phyloP scores from a whole-genome alignment of 768 basidiomycete species.

The Auricularia sp. region DNA sequence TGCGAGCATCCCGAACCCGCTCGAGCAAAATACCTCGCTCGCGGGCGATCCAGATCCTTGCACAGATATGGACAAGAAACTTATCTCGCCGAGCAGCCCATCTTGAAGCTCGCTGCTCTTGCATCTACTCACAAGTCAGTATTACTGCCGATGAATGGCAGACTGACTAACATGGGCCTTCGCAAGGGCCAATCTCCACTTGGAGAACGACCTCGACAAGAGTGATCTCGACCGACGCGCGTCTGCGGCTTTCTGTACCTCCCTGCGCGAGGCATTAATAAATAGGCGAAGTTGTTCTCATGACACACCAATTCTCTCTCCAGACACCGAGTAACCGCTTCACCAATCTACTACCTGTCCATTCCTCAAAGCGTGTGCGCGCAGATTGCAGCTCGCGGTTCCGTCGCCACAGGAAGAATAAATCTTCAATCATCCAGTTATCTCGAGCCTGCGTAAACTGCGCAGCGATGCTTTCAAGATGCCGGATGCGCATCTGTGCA shows the following conservation, averaged over 20 bases:
- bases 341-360: constrained; percentile 32
- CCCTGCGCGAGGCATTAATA: background rate
- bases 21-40: constrained; percentile 52
- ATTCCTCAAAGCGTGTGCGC: constrained; percentile 5
- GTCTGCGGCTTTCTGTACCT: background rate
- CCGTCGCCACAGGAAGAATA: constrained; percentile 52
- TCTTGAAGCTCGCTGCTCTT: background rate
- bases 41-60: constrained; percentile 59
- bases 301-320: constrained; percentile 46
- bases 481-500: constrained; percentile 20
- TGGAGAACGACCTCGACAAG: background rate
- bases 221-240: background rate
- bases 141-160: background rate
- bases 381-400: constrained; percentile 33
- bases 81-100: constrained; percentile 39
- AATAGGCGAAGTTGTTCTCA: too few relatives aligned
- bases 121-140: background rate
- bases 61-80: constrained; percentile 46
- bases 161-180: background rate
- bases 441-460: constrained; percentile 32
- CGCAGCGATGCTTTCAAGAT: constrained; percentile 42
- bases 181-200: background rate
- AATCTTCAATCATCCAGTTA: constrained; percentile 28
- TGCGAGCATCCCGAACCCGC: constrained; percentile 36
- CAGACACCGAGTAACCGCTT: constrained; percentile 42